Conservation (phyloP, 1,284 basidiomycete genomes). For the Apiotrichum sp. region DNA sequence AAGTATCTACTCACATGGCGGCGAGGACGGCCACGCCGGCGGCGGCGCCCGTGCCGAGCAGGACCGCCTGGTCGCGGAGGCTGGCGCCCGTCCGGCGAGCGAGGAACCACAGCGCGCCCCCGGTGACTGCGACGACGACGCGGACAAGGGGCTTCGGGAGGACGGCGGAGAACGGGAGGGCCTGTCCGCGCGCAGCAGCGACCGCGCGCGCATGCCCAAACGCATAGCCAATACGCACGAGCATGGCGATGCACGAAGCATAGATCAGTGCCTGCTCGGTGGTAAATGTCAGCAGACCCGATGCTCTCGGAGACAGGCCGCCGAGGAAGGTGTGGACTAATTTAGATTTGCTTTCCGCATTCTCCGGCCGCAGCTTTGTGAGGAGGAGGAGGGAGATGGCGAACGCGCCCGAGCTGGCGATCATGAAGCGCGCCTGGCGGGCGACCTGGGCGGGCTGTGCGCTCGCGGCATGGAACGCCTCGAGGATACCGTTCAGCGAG, state of each 20-base stretch:
- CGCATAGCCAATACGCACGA: conserved; percentile 35
- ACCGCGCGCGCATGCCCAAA: conserved; percentile 18
- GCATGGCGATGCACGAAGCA: conserved; percentile 52
- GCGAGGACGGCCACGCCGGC: conserved; percentile 28
- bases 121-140: background rate
- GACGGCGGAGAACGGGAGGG: background rate
- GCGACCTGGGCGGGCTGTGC: conserved; percentile 48
- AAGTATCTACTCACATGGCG: conserved; percentile 24
- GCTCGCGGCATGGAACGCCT: conserved; percentile 78
- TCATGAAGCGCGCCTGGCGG: conserved; percentile 36
- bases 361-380: background rate
- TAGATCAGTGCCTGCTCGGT: conserved; percentile 61
- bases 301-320: background rate
- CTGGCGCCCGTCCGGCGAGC: background rate
- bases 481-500: conserved; percentile 78
- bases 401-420: conserved; percentile 29
- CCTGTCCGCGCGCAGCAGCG: background rate
- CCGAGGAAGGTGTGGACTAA: background rate
- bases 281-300: background rate
- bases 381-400: conserved; percentile 18
- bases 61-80: conserved; percentile 1
- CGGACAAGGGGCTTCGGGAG: conserved; percentile 3
- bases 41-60: conserved; percentile 24
- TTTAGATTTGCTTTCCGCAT: background rate
- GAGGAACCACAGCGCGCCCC: conserved; percentile 1